Base-by-base conservation (phyloP, 2,329 filamentous ascomycete genomes). In the Xylaria digitata region DNA sequence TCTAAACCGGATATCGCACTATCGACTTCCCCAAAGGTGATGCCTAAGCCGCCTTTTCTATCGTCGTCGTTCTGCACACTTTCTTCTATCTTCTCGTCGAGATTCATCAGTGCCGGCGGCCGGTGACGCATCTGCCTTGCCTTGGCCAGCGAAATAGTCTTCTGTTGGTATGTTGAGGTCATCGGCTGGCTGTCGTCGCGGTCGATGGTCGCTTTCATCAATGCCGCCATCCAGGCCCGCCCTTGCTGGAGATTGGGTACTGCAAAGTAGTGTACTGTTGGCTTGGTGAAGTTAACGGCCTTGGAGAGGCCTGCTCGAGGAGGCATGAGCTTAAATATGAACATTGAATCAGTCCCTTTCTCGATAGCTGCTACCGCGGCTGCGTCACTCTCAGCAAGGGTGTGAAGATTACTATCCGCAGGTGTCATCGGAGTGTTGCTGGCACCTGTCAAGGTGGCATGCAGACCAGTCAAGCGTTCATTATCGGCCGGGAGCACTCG, bases 201-300 rank as follows among this genome's bases (percentile, higher is more conserved):
- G 77, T 98, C 95, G 74, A 99, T 99, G 1, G 96, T 99, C 11
- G 96, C 96, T 82, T 99, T 99, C 93, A 99, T 97, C 58, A 99
- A 83, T 6, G 96, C 96, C 4, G 94, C 96, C 96, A 99, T 99
- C 96, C 96, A 99, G 46, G 96, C 83, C 13, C 96, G 89, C 17
- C 96, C 96, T 76, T 96, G 89, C 74, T 93, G 89, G 65, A 97
- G 83, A 74, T 92, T 97, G 59, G 96, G 94, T 23, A 97, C 94
- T 5, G 96, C 96, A 79, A 99, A 99, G 79, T 97, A 98, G 79
- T 99, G 96, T 45, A 97, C 92, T 8, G 94, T 96, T 4, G 96
- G 96, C 78, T 97, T 97, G 1, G 96, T 99, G 78, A 99, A 99
- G 76, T 94, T 97, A 65, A 99, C 95, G 0, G 94, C 96, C 63